Conservation (phyloP, 1,284 basidiomycete genomes). For the Irpex sp. region DNA sequence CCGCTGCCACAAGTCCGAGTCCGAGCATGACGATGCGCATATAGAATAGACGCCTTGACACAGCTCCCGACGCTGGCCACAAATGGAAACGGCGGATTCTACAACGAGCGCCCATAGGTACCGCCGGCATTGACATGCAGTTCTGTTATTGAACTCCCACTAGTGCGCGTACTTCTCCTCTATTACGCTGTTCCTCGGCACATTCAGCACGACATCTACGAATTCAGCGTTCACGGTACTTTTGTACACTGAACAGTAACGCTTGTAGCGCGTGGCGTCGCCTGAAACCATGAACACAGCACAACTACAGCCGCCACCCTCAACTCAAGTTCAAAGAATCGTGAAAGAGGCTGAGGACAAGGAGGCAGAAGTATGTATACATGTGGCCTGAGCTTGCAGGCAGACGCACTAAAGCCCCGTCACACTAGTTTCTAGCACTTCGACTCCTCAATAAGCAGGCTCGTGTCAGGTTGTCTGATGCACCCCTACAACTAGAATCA, state of each 20-base stretch:
- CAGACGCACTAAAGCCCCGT: background rate
- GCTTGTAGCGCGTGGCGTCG: background rate
- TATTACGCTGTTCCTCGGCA: background rate
- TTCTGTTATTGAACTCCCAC: background rate
- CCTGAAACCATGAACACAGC: constrained; percentile 33
- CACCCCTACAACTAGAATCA: constrained; percentile 40
- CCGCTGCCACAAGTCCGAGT: background rate
- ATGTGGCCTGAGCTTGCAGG: background rate
- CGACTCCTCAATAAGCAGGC: constrained; percentile 55
- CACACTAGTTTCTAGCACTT: constrained; percentile 40
- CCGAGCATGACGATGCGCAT: background rate
- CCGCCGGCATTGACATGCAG: too few relatives aligned
- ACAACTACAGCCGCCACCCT: constrained; percentile 32
- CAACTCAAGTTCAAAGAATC: constrained; percentile 28
- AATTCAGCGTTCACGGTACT: background rate
- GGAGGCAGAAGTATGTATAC: constrained; percentile 39
- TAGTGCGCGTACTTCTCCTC: background rate
- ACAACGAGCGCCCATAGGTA: background rate
- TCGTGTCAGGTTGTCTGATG: constrained; percentile 55
- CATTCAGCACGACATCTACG: background rate
- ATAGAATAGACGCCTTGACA: background rate
- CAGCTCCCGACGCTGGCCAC: background rate
- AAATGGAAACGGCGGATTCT: background rate
- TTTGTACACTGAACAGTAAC: background rate
- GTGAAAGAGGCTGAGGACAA: constrained; percentile 35